Evolutionary conservation across 2,329 filamentous ascomycete species (phyloP).

Genomic region (Dryadomyces quercivorus): DNA sequence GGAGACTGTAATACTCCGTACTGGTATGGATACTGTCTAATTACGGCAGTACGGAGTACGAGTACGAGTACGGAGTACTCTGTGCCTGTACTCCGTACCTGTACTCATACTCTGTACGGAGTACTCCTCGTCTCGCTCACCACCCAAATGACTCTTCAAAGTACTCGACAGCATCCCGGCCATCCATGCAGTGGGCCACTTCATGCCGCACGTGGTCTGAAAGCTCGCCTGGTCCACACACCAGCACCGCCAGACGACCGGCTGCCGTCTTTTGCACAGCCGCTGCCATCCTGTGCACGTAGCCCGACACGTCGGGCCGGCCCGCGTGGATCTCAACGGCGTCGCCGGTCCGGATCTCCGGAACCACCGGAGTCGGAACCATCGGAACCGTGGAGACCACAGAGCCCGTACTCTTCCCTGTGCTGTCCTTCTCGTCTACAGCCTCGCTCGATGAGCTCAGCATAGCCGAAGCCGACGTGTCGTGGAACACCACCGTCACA

Average conservation of each 20-base stretch:
- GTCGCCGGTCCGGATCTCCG: no score
- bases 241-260: conserved; percentile 9
- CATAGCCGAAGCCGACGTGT: neutral
- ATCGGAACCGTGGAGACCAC: no score
- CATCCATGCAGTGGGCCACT: conserved; percentile 6
- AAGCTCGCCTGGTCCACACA: conserved; percentile 10
- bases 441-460: conserved; percentile 3
- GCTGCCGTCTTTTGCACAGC: neutral
- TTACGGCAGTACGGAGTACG: no score
- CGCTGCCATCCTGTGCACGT: conserved; percentile 1
- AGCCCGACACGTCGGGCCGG: conserved; percentile 8
- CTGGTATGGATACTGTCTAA: neutral
- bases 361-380: no score
- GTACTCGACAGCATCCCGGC: conserved; percentile 6
- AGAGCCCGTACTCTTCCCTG: no score
- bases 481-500: conserved; percentile 3
- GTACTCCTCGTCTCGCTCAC: neutral
- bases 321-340: conserved; percentile 3
- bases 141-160: conserved; percentile 14
- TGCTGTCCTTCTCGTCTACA: neutral
- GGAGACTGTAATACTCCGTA: no score
- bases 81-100: no score
- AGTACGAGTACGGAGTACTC: neutral
- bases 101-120: no score
- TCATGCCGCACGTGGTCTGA: conserved; percentile 8